Base-by-base conservation (phyloP, 2,329 filamentous ascomycete genomes). In the Cladosporium sp. region DNA sequence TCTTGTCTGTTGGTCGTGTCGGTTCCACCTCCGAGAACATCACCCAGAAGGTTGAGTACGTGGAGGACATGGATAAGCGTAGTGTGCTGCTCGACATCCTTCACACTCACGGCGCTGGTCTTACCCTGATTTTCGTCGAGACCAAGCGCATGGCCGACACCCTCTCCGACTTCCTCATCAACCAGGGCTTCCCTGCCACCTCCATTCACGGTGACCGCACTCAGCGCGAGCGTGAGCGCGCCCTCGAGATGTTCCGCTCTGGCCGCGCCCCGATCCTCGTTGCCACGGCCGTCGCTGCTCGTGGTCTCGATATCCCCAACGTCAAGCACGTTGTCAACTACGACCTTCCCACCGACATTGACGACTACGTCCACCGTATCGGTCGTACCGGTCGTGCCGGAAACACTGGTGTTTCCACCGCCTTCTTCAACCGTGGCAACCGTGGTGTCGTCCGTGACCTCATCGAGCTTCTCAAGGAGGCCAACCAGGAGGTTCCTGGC, bases 1-100 rank as follows among this genome's bases (percentile, higher is more conserved):
- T 98, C 83, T 80, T 98, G 64, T 98, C 93, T 13, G 93, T 98
- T 61, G 93, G 92, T 65, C 92, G 93, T 82, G 93, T 97, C 53
- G 93, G 93, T 72, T 97, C 93, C 45, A 97, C 93, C 27, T 97
- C 93, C n/a, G 92, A 97, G 82, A 98, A 97, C 80, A 97, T 98
- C 56, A 97, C 93, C 49, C 93, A 98, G 74, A 95, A 95, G 79
- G 83, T 98, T 50, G 92, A 97, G 75, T 97, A 97, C 62, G 88
- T 97, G 53, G 92, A 97, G 75, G 93, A 97, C 63, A 75, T 82
- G 56, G 93, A 98, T 80, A 98, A 98, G 84, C 90, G 91, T 69
- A 97, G 93, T 50, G 91, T 97, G 57, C 83, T 98, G 42, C 82
- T 98, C 54, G 93, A 98, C 65, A 97, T 98, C 59, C 84, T 98